These are phyloP conservation scores for Alectoria sarmentosa DNA, from an alignment of 495 filamentous ascomycete species.

Conservation along the genomic window DNA sequence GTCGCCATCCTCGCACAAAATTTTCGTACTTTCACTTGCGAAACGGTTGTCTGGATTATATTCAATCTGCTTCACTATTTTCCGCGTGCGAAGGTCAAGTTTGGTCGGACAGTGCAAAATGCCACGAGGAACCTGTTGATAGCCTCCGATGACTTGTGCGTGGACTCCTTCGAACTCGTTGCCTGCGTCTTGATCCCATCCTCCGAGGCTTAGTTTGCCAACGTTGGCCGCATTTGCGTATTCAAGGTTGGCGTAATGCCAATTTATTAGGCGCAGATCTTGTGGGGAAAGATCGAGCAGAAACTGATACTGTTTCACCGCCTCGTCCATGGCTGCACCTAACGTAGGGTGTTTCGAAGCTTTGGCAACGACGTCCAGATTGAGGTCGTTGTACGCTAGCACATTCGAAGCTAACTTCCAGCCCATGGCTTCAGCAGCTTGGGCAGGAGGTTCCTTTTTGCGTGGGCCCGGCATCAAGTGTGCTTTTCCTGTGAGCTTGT, in stretches of 20 bases:
- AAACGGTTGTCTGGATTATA: slow-evolving; percentile 47
- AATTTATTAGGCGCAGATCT: slow-evolving; percentile 88
- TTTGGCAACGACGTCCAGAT: slow-evolving; percentile 59
- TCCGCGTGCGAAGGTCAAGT: slow-evolving; percentile 71
- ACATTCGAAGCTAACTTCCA: slow-evolving; percentile 67
- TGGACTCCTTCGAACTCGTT: slow-evolving; percentile 97
- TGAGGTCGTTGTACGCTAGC: slow-evolving; percentile 57
- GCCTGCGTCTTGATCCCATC: slow-evolving; percentile 94
- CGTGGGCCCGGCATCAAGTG: slow-evolving; percentile 51
- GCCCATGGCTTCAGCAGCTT: slow-evolving; percentile 68
- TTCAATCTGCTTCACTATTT: slow-evolving; percentile 59
- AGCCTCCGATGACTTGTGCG: slow-evolving; percentile 85
- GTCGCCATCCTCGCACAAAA: slow-evolving; percentile 76
- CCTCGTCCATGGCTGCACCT: slow-evolving; percentile 83
- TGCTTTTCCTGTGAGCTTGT: slow-evolving; percentile 52
- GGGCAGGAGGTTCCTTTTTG: slow-evolving; percentile 53
- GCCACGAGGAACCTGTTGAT: slow-evolving; percentile 81
- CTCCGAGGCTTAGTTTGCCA: slow-evolving; percentile 75
- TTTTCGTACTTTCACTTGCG: slow-evolving; percentile 35
- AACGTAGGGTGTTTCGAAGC: slow-evolving; percentile 61
- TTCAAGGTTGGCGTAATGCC: slow-evolving; percentile 97
- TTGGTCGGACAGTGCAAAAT: slow-evolving; percentile 66
- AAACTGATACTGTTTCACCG: slow-evolving; percentile 76
- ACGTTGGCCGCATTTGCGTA: slow-evolving; percentile 93
- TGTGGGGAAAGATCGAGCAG: slow-evolving; percentile 76